These are phyloP conservation scores for Saccharomycopsis sp. DNA, from an alignment of 805 yeast species.

Conservation along the genomic window DNA sequence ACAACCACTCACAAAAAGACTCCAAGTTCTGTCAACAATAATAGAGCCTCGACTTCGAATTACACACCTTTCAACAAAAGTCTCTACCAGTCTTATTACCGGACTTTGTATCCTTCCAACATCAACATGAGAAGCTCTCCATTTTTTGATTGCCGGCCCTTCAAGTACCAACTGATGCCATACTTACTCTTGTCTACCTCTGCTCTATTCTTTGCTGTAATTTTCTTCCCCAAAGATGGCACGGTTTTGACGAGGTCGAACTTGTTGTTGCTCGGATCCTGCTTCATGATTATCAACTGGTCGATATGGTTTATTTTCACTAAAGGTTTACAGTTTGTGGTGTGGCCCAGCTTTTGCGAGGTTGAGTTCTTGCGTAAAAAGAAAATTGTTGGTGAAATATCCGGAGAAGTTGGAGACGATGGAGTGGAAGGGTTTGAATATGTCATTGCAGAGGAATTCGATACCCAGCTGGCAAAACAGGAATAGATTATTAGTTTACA, in stretches of 20 bases:
- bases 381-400: constrained; percentile 6
- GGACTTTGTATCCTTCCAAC: constrained; percentile 10
- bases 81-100: not conserved
- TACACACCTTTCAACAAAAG: not conserved
- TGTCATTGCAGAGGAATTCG: constrained; percentile 15
- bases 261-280: constrained; percentile 11
- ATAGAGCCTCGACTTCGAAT: too few relatives aligned
- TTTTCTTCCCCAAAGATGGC: constrained; percentile 16
- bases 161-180: constrained; percentile 67
- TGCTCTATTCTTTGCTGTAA: constrained; percentile 41
- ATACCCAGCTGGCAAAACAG: constrained; percentile 5
- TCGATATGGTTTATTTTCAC: constrained; percentile 37
- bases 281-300: constrained; percentile 11
- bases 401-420: constrained; percentile 7
- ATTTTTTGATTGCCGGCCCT: constrained; percentile 55
- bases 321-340: constrained; percentile 82
- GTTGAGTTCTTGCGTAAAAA: constrained; percentile 40
- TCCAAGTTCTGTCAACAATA: too few relatives aligned
- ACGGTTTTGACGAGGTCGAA: constrained; percentile 9
- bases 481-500: constrained; percentile 6
- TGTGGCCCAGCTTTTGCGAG: constrained; percentile 80
- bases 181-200: constrained; percentile 66
- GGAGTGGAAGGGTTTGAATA: constrained; percentile 21
- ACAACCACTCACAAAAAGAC: too few relatives aligned
- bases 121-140: constrained; percentile 33